These are phyloP conservation scores for Fraxinus americana DNA, from an alignment of 257 asterid genomes.

Conservation along the genomic window DNA sequence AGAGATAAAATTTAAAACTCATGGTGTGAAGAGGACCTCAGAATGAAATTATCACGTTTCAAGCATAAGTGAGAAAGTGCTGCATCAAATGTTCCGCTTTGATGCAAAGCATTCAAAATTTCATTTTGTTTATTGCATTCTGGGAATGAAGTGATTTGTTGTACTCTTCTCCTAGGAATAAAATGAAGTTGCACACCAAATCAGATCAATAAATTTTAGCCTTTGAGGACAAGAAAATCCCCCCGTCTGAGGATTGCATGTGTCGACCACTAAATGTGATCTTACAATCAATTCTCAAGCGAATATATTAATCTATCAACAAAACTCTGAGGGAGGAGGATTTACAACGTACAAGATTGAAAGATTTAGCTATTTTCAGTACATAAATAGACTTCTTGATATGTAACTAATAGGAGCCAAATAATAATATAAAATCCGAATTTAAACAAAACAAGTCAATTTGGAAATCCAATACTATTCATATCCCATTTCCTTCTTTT, in stretches of 20 bases:
- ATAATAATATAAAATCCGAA: background rate
- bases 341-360: background rate
- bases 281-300: background rate
- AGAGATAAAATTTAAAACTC: background rate
- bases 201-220: background rate
- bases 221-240: background rate
- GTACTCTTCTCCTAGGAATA: background rate
- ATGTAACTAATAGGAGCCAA: background rate
- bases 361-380: constrained; percentile 1
- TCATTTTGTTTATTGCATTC: background rate
- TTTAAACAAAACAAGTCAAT: background rate
- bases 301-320: background rate
- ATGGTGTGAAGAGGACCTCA: background rate
- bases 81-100: background rate
- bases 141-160: background rate
- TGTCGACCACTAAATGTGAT: background rate
- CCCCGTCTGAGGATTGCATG: background rate
- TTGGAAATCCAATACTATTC: background rate
- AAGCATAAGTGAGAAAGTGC: background rate
- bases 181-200: background rate
- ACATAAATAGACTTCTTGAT: background rate
- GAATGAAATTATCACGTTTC: background rate
- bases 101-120: background rate
- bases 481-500: background rate
- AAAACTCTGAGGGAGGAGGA: background rate